Evolutionary conservation across 768 basidiomycete species (phyloP), one percentile per base, ranked within the genome.

Genomic region (Mrakia frigida): DNA sequence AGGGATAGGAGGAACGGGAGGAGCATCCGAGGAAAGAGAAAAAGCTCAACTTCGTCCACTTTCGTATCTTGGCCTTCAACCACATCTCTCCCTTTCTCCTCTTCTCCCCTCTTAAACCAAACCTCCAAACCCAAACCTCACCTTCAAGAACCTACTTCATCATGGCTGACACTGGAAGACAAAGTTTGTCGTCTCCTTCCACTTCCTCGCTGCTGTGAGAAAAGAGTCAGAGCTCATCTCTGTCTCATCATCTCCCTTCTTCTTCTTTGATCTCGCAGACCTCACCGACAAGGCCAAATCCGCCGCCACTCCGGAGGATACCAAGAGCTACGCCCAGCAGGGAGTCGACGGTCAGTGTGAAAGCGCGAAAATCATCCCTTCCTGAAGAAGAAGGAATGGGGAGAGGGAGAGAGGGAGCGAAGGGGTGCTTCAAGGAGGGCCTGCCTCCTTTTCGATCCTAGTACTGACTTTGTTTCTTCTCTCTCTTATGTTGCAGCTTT

Each of bases 291-390:
- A 77, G 70, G 28, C 74, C 53, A 65, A 77, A 50, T 81, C 81
- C 21, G 53, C 81, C 70, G 82, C 65, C 39, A 80, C 82, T 78
- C 82, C 83, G 73, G 75, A 82, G 39, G 79, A 78, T 52, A 80
- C 82, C 78, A 82, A 81, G 78, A 79, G 79, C 25, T 68, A 68
- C 65, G 65, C 65, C 43, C 65, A 68, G 31, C 65, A 68, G 39
- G 65, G 21, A 21, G 65, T 41, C 39, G 65, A 68, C 39, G 39
- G 65, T 68, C 21, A 63, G 61, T 37, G 6, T 52, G 16, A 5
- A n/a, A n/a, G n/a, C n/a, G n/a, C n/a, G n/a, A n/a, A n/a, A n/a
- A n/a, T n/a, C n/a, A n/a, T n/a, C n/a, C n/a, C n/a, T n/a, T n/a
- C n/a, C n/a, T n/a, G n/a, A n/a, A n/a, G n/a, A n/a, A n/a, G n/a